Base-by-base conservation (phyloP, 495 filamentous ascomycete species). In the Patellaria atrata region DNA sequence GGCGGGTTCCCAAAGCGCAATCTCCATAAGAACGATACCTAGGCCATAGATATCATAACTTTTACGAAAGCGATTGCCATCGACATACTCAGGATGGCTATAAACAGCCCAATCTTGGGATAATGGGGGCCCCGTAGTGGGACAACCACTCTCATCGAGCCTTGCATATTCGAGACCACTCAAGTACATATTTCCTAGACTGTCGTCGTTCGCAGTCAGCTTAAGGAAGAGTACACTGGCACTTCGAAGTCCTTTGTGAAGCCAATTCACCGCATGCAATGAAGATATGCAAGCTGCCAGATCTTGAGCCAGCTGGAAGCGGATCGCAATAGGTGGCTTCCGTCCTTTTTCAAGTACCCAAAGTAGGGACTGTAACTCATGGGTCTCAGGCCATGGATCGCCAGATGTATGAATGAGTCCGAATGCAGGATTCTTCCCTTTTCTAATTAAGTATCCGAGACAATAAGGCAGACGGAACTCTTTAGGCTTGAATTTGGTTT, bases 191-290 rank as follows among this genome's bases (percentile, higher is more conserved):
- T 42, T 38, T 10, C 21, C 24, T 16, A 45, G 45, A 30, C 51
- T 25, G 20, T 30, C 40, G 52, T 27, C 43, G 44, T 43, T 35
- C 14, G 38, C 27, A 4, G 45, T 40, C 24, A 41, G 37, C 2
- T 27, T 9, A 34, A 70, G 51, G 45, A 71, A 68, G 6, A 70
- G 27, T n/a, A 71, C 50, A 29, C 63, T 67, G n/a, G 63, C 53
- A 21, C 59, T 63, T 11, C 63, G 57, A 3, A 72, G 38, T 2
- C 61, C 61, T 45, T 71, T 72, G 50, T 70, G 68, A 9, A 70
- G 41, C 67, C 64, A 72, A 23, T 65, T 62, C 1, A 68, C 60
- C 0, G 62, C 51, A 25, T 72, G 67, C 1, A 72, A 45, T 25
- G 41, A 32, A 12, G 36, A 20, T 5, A 45, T 21, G 15, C 37